phyloP scores from a whole-genome alignment of 2,329 filamentous ascomycete genomes.

The Colletotrichum sp. region DNA sequence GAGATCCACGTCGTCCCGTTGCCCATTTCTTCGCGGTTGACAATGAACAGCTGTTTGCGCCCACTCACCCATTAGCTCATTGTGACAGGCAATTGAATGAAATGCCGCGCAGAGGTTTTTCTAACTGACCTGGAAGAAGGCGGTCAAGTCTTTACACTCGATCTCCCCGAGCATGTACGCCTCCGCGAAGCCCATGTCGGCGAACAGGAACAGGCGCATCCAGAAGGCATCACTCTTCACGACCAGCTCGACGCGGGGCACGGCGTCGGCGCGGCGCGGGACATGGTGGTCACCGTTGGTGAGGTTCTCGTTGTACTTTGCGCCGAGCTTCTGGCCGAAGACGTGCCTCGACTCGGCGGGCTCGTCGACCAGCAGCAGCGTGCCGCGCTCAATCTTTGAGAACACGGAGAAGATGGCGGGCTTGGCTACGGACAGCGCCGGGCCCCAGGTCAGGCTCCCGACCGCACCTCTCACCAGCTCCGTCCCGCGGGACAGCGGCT shows the following conservation, averaged over 20 bases:
- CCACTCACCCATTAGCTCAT: slow-evolving; percentile 20
- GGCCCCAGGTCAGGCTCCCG: slow-evolving; percentile 52
- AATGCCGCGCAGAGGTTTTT: not conserved
- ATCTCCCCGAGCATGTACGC: slow-evolving; percentile 77
- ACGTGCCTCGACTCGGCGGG: slow-evolving; percentile 43
- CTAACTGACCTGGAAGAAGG: slow-evolving; percentile 66
- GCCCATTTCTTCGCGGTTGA: slow-evolving; percentile 67
- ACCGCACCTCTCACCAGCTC: slow-evolving; percentile 47
- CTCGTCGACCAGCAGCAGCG: slow-evolving; percentile 53
- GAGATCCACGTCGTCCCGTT: slow-evolving; percentile 70
- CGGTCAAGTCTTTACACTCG: slow-evolving; percentile 68
- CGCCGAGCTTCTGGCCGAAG: slow-evolving; percentile 51
- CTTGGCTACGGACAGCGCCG: slow-evolving; percentile 51
- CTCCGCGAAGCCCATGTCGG: slow-evolving; percentile 78
- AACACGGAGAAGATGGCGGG: slow-evolving; percentile 50
- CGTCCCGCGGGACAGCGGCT: slow-evolving; percentile 42
- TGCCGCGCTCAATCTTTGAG: slow-evolving; percentile 51
- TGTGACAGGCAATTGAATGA: not conserved
- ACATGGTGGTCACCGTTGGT: slow-evolving; percentile 32
- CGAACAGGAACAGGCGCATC: slow-evolving; percentile 71
- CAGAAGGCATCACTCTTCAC: slow-evolving; percentile 73
- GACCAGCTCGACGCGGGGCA: slow-evolving; percentile 57
- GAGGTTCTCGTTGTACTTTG: slow-evolving; percentile 40
- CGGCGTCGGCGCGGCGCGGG: slow-evolving; percentile 34
- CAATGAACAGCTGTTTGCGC: slow-evolving; percentile 67